Evolutionary conservation across 164 flowering plant genomes (phyloP).

Genomic region (Piper longum): DNA sequence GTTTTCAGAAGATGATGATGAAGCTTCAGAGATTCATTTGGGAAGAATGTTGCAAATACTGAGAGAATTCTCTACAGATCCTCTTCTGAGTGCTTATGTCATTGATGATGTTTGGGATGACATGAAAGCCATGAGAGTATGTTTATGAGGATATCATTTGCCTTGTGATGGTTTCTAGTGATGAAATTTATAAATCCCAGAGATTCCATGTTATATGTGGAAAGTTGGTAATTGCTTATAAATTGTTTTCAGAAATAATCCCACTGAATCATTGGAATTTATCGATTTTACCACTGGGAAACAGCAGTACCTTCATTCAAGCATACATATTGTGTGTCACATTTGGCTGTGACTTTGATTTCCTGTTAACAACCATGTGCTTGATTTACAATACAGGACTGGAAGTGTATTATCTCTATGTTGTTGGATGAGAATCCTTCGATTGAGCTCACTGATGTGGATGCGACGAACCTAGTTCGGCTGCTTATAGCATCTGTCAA

Average conservation of each 20-base stretch:
- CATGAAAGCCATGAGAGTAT: constrained; percentile 95
- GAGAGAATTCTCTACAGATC: constrained; percentile 73
- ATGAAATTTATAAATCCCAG: too few relatives aligned
- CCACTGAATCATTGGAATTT: too few relatives aligned
- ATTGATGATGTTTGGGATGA: constrained; percentile 97
- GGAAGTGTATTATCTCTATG: constrained; percentile 90
- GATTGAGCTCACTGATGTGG: constrained; percentile 77
- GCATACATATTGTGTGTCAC: neutral
- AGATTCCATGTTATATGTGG: too few relatives aligned
- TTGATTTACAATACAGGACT: constrained; percentile 45
- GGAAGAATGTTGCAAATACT: constrained; percentile 87
- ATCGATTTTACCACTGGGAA: too few relatives aligned
- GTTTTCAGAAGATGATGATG: constrained; percentile 40
- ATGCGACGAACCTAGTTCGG: constrained; percentile 81
- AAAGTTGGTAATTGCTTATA: too few relatives aligned
- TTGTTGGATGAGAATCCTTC: constrained; percentile 78
- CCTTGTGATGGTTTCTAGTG: too few relatives aligned
- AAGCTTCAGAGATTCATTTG: constrained; percentile 69
- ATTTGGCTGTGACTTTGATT: neutral
- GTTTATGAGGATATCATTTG: constrained; percentile 2
- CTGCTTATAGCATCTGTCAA: constrained; percentile 69
- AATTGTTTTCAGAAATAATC: too few relatives aligned
- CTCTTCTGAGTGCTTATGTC: constrained; percentile 67
- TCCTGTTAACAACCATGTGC: neutral
- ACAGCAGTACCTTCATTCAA: neutral